Evolutionary conservation across 495 filamentous ascomycete genomes (phyloP), one percentile per base, ranked within the genome.

Genomic region (Oleoguttula mirabilis): DNA sequence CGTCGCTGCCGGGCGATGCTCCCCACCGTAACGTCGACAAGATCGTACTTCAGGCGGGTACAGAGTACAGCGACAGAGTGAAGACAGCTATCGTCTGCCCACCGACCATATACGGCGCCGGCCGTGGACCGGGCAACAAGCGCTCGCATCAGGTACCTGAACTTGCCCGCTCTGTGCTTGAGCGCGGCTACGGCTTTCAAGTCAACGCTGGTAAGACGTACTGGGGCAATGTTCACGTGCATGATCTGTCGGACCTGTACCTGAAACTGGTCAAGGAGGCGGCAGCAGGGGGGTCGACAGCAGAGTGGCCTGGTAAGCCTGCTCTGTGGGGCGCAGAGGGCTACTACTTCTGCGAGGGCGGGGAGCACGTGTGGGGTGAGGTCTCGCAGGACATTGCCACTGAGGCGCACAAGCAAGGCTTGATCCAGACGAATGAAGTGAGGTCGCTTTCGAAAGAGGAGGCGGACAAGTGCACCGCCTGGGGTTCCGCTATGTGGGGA

Each of bases 341-440:
- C 1, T 88, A 90, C 58, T 88, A 81, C 58, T 72, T 87, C 45
- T 69, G 72, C 25, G 78, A 84, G 58, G 79, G 77, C 50, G 81
- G 76, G 3, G 61, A 75, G 36, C 79, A 82, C 54, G 67, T 69
- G 21, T 90, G 82, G 82, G 76, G 75, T 23, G 72, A 84, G 34
- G 58, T 87, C 20, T 66, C 79, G 27, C 66, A 66, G 21, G 57
- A 60, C 16, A 61, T 90, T 45, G 80, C 75, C 0, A 57, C 71
- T 41, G 68, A 70, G 51, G 77, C 79, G 4, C 65, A 73, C 34
- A 69, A 74, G 48, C 72, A 79, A 60, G 76, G 77, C 1, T 71
- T 77, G 32, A 71, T 86, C 34, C 58, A 73, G 15, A 70, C 68
- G 10, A 65, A 73, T 1, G 66, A 71, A 27, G 69, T 79, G 10